These are phyloP conservation scores for Penicillium sp. DNA, from an alignment of 2,329 filamentous ascomycete species.

Conservation along the genomic window DNA sequence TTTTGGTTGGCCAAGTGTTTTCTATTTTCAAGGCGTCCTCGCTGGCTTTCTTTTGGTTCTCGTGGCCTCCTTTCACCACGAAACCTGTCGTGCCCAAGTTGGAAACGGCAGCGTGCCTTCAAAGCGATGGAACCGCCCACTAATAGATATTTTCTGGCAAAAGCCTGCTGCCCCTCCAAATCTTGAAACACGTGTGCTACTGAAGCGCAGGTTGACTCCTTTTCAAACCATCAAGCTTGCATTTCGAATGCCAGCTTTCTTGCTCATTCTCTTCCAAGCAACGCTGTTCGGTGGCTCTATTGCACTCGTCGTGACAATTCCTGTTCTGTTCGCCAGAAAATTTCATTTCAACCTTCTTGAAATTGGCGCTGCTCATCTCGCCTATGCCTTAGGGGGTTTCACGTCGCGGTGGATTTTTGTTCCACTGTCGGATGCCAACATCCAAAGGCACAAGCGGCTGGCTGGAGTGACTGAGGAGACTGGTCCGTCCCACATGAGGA, in stretches of 20 bases:
- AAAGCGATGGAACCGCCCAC: neutral
- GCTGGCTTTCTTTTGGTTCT: conserved; percentile 29
- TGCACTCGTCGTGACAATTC: neutral
- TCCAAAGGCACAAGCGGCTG: neutral
- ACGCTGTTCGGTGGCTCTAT: neutral
- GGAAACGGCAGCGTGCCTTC: conserved; percentile 33
- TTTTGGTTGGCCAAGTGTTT: conserved; percentile 54
- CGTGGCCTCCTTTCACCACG: conserved; percentile 33
- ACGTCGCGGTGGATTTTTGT: neutral
- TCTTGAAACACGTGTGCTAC: neutral
- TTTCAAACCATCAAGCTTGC: neutral
- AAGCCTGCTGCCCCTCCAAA: neutral
- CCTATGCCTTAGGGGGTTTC: neutral
- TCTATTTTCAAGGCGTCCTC: conserved; percentile 55
- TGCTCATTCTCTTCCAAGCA: neutral
- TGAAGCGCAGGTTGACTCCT: neutral
- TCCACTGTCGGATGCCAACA: neutral
- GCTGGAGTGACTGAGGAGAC: neutral
- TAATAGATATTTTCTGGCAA: neutral
- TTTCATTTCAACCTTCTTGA: neutral
- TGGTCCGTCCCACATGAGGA: neutral
- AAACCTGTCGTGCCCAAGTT: conserved; percentile 37
- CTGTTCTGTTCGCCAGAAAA: neutral
- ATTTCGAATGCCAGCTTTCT: neutral
- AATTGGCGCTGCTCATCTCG: neutral